Conservation (phyloP, 768 basidiomycete species). For the Leucogyrophana mollusca region DNA sequence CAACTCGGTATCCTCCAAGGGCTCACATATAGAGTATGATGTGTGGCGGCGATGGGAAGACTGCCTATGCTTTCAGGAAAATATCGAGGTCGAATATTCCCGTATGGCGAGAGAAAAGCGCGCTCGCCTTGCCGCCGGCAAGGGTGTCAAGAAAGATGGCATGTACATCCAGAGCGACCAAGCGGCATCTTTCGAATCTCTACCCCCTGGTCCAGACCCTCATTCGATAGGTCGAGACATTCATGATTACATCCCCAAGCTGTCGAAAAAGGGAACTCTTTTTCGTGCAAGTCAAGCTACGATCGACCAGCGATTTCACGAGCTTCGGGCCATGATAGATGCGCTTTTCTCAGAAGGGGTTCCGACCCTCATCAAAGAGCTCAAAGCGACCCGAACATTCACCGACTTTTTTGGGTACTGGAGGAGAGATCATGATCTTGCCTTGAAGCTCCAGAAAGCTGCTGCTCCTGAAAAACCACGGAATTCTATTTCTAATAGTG, state of each 20-base stretch:
- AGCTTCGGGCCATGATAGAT: constrained; percentile 58
- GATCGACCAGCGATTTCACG: constrained; percentile 58
- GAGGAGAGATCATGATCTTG: constrained; percentile 68
- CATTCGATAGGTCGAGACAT: constrained; percentile 69
- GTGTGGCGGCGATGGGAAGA: constrained; percentile 85
- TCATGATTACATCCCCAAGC: constrained; percentile 61
- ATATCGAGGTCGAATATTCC: constrained; percentile 63
- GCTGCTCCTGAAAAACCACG: constrained; percentile 26
- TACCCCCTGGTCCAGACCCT: constrained; percentile 82
- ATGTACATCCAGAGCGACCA: constrained; percentile 67
- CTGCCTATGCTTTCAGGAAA: constrained; percentile 73
- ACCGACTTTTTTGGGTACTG: constrained; percentile 81
- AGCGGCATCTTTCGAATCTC: constrained; percentile 82
- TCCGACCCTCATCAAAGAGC: constrained; percentile 64
- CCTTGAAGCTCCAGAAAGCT: constrained; percentile 36
- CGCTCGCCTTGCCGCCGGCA: constrained; percentile 63
- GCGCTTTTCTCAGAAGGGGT: constrained; percentile 59
- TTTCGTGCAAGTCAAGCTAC: constrained; percentile 71
- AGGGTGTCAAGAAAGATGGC: constrained; percentile 71
- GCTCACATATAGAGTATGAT: constrained; percentile 53
- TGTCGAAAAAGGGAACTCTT: constrained; percentile 69
- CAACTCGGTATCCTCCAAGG: constrained; percentile 37
- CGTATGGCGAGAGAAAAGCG: constrained; percentile 67
- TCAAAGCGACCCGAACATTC: constrained; percentile 54
- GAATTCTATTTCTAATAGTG: constrained; percentile 50